Conservation (phyloP, 169 alveolate species). For the Cryptosporidium sp. region DNA sequence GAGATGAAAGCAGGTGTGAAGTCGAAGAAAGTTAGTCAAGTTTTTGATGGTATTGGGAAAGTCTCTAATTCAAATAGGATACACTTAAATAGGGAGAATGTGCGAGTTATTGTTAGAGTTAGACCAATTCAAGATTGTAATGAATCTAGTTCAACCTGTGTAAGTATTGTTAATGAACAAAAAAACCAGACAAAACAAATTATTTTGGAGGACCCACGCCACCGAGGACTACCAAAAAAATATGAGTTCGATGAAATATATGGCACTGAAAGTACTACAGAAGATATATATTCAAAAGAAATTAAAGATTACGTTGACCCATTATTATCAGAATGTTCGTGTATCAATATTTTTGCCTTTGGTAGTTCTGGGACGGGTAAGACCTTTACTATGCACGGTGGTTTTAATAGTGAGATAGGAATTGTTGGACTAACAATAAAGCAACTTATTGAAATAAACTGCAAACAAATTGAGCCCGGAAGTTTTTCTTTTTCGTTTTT, state of each 20-base stretch:
- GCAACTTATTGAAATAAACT: constrained; percentile 34
- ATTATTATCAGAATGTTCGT: constrained; percentile 48
- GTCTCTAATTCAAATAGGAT: constrained; percentile 36
- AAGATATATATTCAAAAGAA: constrained; percentile 36
- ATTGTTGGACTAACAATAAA: constrained; percentile 56
- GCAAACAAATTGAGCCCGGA: constrained; percentile 29
- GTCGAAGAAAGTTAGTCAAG: neutral
- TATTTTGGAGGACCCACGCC: constrained; percentile 77
- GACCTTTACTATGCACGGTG: constrained; percentile 78
- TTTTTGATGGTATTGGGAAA: neutral
- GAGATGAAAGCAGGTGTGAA: neutral
- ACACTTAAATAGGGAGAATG: constrained; percentile 65
- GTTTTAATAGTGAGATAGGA: constrained; percentile 10
- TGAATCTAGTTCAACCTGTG: constrained; percentile 37
- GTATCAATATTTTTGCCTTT: constrained; percentile 76
- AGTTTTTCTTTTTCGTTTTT: constrained; percentile 76
- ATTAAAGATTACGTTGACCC: constrained; percentile 34
- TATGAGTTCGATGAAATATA: constrained; percentile 73
- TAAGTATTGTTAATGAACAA: neutral
- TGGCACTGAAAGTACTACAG: constrained; percentile 24
- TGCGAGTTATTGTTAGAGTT: constrained; percentile 59
- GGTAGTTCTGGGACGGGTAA: constrained; percentile 79
- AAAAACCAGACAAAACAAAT: neutral
- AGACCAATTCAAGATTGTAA: constrained; percentile 25
- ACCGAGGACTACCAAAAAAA: constrained; percentile 74